Percentiles rank a stretch among this genome's conserved stretches.
These are phyloP conservation scores for Neurospora sp. DNA, from an alignment of 495 filamentous ascomycete species.

Conservation along the genomic window DNA sequence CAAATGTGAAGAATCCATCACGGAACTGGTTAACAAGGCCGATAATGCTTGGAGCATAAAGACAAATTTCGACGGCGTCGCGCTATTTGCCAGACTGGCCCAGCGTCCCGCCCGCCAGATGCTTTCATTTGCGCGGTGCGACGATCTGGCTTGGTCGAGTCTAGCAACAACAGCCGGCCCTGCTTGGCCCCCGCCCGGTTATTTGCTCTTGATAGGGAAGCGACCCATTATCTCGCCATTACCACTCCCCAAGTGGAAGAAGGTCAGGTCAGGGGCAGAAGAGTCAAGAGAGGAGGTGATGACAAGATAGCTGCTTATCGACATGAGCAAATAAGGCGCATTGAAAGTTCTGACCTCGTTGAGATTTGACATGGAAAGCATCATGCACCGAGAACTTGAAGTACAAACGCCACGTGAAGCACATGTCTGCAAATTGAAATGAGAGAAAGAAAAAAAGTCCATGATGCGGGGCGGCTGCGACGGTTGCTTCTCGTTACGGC, in stretches of 20 bases:
- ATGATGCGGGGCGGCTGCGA: background rate
- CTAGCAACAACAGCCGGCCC: background rate
- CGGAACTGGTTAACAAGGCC: background rate
- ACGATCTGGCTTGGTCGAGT: background rate
- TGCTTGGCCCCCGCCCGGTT: background rate
- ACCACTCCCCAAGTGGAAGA: background rate
- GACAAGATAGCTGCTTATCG: background rate
- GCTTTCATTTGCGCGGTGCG: background rate
- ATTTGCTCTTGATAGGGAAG: background rate
- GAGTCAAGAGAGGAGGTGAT: background rate
- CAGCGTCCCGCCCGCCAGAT: background rate
- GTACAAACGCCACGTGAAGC: background rate
- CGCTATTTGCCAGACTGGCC: background rate
- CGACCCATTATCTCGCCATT: background rate
- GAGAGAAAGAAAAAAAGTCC: background rate
- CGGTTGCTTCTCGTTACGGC: background rate
- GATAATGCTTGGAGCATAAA: background rate
- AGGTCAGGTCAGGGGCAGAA: background rate
- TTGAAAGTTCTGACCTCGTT: background rate
- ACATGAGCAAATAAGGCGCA: background rate
- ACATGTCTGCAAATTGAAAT: background rate
- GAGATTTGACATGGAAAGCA: background rate
- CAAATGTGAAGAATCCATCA: background rate
- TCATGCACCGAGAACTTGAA: background rate
- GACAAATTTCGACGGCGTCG: background rate